These are phyloP conservation scores for Halophytophthora batemanensis DNA, from an alignment of 352 stramenopile species.

Conservation along the genomic window DNA sequence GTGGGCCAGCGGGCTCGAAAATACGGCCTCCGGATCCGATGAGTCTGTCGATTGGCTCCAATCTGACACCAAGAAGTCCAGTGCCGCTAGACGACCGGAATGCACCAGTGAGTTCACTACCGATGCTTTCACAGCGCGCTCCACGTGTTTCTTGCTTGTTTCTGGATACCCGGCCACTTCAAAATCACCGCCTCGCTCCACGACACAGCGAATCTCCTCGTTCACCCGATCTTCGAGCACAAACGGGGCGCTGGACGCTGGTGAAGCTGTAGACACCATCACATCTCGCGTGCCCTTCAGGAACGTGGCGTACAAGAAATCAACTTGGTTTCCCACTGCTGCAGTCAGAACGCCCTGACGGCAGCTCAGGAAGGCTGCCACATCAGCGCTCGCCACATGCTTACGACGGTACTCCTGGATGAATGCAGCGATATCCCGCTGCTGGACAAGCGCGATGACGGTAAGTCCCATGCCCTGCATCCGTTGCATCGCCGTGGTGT, in stretches of 20 bases:
- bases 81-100: conserved; percentile 37
- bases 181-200: conserved; percentile 35
- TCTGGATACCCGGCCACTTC: conserved; percentile 34
- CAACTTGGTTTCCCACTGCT: conserved; percentile 37
- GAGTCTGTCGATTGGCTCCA: conserved; percentile 30
- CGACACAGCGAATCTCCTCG: conserved; percentile 42
- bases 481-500: conserved; percentile 47
- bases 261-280: conserved; percentile 21
- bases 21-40: conserved; percentile 13
- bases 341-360: conserved; percentile 34
- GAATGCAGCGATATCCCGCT: conserved; percentile 46
- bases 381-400: conserved; percentile 21
- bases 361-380: conserved; percentile 40
- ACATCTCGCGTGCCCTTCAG: conserved; percentile 32
- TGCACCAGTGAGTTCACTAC: conserved; percentile 51
- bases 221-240: conserved; percentile 55
- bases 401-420: conserved; percentile 47
- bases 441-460: conserved; percentile 52
- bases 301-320: conserved; percentile 46
- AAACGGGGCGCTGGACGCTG: conserved; percentile 10
- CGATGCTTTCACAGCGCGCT: conserved; percentile 30
- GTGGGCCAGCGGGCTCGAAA: conserved; percentile 42
- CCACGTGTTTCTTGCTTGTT: conserved; percentile 36
- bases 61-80: conserved; percentile 56
- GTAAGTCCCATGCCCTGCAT: conserved; percentile 52